These are phyloP conservation scores for Sporodiniella umbellata DNA, from an alignment of 371 early-diverging fungal genomes.

Conservation along the genomic window DNA sequence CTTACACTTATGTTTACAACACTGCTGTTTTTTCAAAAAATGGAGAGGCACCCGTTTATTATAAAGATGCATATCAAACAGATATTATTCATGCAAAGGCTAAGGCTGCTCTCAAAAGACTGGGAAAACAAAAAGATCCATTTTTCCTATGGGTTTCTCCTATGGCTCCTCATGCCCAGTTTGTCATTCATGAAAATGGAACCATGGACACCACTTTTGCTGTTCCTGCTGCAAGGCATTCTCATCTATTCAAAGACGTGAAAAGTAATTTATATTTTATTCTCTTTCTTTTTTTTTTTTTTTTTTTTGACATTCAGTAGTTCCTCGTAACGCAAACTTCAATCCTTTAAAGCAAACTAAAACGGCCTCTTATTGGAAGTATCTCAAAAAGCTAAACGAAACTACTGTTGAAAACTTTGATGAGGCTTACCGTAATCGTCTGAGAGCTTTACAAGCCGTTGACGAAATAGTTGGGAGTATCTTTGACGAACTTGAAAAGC, in stretches of 20 bases:
- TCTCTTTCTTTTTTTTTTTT: background rate
- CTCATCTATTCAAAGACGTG: constrained; percentile 47
- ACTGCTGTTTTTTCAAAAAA: constrained; percentile 57
- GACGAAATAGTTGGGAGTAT: constrained; percentile 62
- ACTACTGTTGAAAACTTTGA: constrained; percentile 45
- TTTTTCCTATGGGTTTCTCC: constrained; percentile 51
- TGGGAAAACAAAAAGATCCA: constrained; percentile 44
- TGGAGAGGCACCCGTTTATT: constrained; percentile 48
- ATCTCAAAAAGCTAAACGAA: constrained; percentile 37
- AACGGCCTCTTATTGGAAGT: constrained; percentile 51
- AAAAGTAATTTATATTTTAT: constrained; percentile 27
- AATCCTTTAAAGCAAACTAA: constrained; percentile 56
- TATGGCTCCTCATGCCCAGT: constrained; percentile 41
- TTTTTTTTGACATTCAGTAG: constrained; percentile 27
- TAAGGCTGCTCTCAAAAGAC: constrained; percentile 40
- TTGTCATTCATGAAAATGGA: constrained; percentile 18
- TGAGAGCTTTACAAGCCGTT: constrained; percentile 61
- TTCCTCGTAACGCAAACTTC: constrained; percentile 60
- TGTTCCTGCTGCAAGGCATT: constrained; percentile 51
- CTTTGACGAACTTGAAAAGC: constrained; percentile 48
- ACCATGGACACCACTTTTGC: constrained; percentile 33
- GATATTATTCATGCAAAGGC: constrained; percentile 64
- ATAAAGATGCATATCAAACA: constrained; percentile 54
- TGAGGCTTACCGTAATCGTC: constrained; percentile 51
- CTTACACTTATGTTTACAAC: constrained; percentile 59